Base-by-base conservation (phyloP, 306 rosid species). In the Canavalia gladiata region DNA sequence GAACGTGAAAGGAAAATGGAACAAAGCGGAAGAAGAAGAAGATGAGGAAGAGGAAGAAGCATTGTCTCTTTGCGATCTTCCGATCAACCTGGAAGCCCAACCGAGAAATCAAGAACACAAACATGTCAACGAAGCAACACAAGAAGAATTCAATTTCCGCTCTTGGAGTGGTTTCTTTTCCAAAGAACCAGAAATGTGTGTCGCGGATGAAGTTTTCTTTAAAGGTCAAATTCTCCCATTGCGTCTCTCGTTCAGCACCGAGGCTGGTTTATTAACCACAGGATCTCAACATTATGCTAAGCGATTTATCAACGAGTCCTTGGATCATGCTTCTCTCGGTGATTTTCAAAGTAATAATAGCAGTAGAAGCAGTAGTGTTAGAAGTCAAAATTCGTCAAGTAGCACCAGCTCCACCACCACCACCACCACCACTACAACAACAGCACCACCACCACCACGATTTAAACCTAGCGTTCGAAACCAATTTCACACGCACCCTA, bases 151-250 rank as follows among this genome's bases (percentile, higher is more conserved):
- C 49, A 84, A 94, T 73, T 95, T 95, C 57, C 57, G 75, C 8
- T 80, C 89, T 5, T 70, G 81, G 79, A 79, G 74, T 52, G 85
- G 79, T 64, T 63, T 81, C 39, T 65, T 81, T 13, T 84, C 78
- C 45, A 37, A 80, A 7, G 87, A 75, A 6, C 72, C 87, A 0
- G 72, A 86, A 81, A 95, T 95, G 98, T 95, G 98, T 18, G 84
- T 78, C 0, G 99, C 99, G 0, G 99, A 95, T 42, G 96, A 95
- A 37, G 89, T 95, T 25, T 90, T 95, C 88, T 93, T 89, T 58
- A 79, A 80, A 66, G 99, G 99, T 7, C 92, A 90, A 78, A 85
- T 95, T 37, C 91, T 95, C 1, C 99, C 99, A 0, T 75, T 87
- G 3, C 93, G 89, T 3, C 80, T 64, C 78, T 87, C 97, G 0